Base-by-base conservation (phyloP, 768 basidiomycete genomes). In the Exidia glandulosa region DNA sequence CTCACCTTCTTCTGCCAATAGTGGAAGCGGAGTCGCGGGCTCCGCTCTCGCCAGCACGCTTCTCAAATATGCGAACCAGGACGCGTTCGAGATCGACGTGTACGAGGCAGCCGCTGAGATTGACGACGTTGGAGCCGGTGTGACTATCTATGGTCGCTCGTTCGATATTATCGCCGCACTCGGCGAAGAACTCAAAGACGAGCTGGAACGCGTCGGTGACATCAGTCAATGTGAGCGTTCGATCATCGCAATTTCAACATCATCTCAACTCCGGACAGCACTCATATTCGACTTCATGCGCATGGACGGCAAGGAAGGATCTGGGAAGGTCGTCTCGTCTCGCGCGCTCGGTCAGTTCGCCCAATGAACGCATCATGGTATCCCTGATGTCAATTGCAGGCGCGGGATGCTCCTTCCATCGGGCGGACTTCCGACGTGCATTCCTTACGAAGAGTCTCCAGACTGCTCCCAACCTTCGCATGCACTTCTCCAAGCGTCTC, bases 401-500 rank as follows among this genome's bases (percentile, higher is more conserved):
- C 6, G 19, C 41, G 6, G 41, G 41, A 6, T 45, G 41, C 19
- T 45, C 41, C 6, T 45, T 19, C 23, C 41, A 45, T 45, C 41
- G 41, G 19, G 41, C 41, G 7, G 9, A 23, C 41, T 23, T 45
- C 41, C 9, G 41, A 19, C 41, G 41, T 6, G 41, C 41, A 19
- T 45, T 45, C 41, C 19, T 45, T 12, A 45, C 41, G 19, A 14
- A 45, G 16, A 45, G 41, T 45, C 41, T 45, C 23, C 19, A 14
- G 6, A 19, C 41, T 6, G 41, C 41, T 9, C 70, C 71, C 1
- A 7, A 34, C 57, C 13, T 32, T 41, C 16, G 67, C 64, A 59
- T 66, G 2, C 72, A 74, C 41, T 67, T 73, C 19, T 23, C 63
- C 65, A 69, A 76, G 67, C 56, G 70, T 61, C 57, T 78, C 50